Conservation (phyloP, 2,329 filamentous ascomycete genomes). For the Zymoseptoria ardabiliae region DNA sequence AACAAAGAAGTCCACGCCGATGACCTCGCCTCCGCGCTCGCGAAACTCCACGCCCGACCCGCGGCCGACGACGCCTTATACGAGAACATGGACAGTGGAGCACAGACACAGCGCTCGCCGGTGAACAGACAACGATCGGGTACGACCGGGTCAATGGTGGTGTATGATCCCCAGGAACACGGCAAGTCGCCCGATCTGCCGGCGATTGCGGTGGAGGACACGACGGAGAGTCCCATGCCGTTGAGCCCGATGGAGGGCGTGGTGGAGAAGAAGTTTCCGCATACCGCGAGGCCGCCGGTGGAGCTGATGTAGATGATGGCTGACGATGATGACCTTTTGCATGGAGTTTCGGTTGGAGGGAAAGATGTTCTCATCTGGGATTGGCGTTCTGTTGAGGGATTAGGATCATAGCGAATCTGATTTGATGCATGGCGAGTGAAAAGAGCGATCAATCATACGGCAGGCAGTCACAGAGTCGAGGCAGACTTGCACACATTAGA, state of each 20-base stretch:
- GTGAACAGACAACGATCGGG: constrained; percentile 35
- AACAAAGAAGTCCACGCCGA: constrained; percentile 59
- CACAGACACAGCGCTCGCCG: constrained; percentile 6
- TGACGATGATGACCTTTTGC: neutral
- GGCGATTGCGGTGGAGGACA: constrained; percentile 58
- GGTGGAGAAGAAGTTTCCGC: constrained; percentile 39
- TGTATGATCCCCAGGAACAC: constrained; percentile 57
- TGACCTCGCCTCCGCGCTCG: constrained; percentile 52
- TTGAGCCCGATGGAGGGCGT: constrained; percentile 42
- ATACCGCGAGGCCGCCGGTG: constrained; percentile 50
- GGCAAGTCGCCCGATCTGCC: constrained; percentile 53
- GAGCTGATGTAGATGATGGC: constrained; percentile 44
- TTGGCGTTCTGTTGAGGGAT: neutral
- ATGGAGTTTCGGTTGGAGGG: neutral
- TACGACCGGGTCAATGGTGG: constrained; percentile 51
- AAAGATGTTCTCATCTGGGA: neutral
- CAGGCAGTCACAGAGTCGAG: too few relatives aligned
- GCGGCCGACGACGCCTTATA: constrained; percentile 26
- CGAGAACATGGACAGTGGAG: constrained; percentile 15
- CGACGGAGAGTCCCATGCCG: constrained; percentile 41
- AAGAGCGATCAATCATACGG: too few relatives aligned
- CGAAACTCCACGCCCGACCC: constrained; percentile 42
- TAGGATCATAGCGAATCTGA: neutral
- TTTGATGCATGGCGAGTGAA: neutral
- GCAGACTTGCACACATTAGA: too few relatives aligned